Base-by-base conservation (phyloP, 2,329 filamentous ascomycete genomes). In the Fusarium caatingaense region DNA sequence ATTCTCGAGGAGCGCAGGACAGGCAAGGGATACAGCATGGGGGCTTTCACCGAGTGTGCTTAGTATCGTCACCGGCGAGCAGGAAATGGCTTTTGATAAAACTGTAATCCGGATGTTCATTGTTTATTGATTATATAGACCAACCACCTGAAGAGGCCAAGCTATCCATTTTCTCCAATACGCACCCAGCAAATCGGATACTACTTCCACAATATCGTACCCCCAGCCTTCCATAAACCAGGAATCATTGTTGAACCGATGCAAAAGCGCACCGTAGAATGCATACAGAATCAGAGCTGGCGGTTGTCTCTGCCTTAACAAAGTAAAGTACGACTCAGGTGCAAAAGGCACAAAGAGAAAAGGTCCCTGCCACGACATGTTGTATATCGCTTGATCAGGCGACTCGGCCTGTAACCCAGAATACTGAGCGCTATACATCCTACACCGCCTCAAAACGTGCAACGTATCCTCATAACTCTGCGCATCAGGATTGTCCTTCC, bases 221-320 rank as follows among this genome's bases (percentile, higher is more conserved):
- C 60, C 60, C 60, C 60, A 64, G 9, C 60, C 60, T 6, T 64
- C 49, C 44, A 64, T 18, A 12, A 64, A 57, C 60, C 60, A 64
- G 10, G 37, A 57, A 8, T 45, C n/a, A 2, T 64, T 57, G 3
- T 44, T 34, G 3, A 49, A 16, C 13, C 25, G 42, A 16, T 64
- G 59, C 5, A 64, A 9, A 25, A 64, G 23, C 1, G 60, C 50
- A 6, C 60, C 60, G 3, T 64, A 64, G 5, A 49, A 64, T 0
- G 60, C 44, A 20, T 64, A 64, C 3, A 64, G 18, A 0, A 64
- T 32, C 5, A 64, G 23, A 1, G 60, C 60, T 0, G 60, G 60
- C 0, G 59, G 59, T 2, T 64, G 60, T 12, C 60, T 55, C 12
- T 64, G 60, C 3, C 16, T 59, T 1, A 64, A 4, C 1, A 64